Evolutionary conservation across 495 filamentous ascomycete species (phyloP).

Genomic region (Aspergillus avenaceus): DNA sequence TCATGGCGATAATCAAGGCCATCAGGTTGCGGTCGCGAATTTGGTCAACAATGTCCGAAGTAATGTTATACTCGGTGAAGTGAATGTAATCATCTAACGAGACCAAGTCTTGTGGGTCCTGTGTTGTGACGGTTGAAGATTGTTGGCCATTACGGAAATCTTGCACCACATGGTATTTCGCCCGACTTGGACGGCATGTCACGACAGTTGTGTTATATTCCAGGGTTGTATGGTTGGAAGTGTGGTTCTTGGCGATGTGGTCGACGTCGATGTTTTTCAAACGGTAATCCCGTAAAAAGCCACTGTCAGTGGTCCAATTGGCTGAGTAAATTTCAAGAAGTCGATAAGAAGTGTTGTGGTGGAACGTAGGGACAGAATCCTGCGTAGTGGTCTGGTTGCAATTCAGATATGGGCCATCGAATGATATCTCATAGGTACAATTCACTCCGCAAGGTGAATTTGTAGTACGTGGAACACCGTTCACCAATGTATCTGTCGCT

Average conservation of each 20-base stretch:
- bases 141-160: not conserved
- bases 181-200: not conserved
- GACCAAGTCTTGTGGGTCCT: not conserved
- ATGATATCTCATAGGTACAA: not conserved
- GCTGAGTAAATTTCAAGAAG: too few relatives aligned
- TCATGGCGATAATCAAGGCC: not conserved
- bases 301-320: too few relatives aligned
- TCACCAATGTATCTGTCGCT: not conserved
- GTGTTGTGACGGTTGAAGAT: not conserved
- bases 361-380: not conserved
- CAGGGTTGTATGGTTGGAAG: not conserved
- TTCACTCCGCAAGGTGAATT: not conserved
- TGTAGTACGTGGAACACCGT: not conserved
- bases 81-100: not conserved
- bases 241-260: not conserved
- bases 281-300: not conserved
- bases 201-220: not conserved
- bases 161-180: not conserved
- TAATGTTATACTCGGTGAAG: not conserved
- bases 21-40: not conserved
- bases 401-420: not conserved
- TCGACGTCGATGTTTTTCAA: not conserved
- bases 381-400: not conserved
- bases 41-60: not conserved
- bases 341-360: not conserved